Evolutionary conservation across 2,329 filamentous ascomycete genomes (phyloP).

Genomic region (Cucurbitaria berberidis): DNA sequence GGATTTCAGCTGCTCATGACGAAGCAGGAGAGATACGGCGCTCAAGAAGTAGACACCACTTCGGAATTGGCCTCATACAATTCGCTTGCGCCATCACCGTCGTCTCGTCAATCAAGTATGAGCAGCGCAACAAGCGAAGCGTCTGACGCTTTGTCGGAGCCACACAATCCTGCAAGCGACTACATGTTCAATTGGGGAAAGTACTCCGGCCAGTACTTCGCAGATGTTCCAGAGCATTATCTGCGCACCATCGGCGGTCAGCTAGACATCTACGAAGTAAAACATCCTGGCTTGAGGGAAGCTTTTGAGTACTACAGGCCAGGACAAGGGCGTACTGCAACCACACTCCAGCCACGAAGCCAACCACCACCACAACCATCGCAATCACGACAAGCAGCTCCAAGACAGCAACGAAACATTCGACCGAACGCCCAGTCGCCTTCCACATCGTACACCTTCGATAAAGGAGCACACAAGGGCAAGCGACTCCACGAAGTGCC

Average conservation of each 20-base stretch:
- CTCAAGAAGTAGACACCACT: conserved; percentile 11
- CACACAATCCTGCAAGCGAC: conserved; percentile 15
- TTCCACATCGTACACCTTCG: conserved; percentile 8
- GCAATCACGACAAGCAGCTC: not conserved
- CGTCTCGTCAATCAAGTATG: conserved; percentile 15
- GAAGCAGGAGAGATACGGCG: conserved; percentile 18
- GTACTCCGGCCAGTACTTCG: conserved; percentile 23
- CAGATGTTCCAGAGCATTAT: conserved; percentile 27
- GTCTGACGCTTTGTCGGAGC: not conserved
- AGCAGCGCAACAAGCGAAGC: conserved; percentile 17
- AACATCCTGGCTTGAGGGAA: conserved; percentile 25
- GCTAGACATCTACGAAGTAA: conserved; percentile 21
- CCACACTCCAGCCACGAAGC: conserved; percentile 7
- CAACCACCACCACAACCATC: conserved; percentile 1
- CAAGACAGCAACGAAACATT: not conserved
- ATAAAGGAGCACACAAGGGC: conserved; percentile 13
- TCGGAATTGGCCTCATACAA: conserved; percentile 10
- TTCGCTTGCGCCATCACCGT: conserved; percentile 11
- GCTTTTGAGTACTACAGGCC: conserved; percentile 34
- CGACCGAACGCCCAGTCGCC: not conserved
- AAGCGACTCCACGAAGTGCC: conserved; percentile 23
- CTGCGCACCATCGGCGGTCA: conserved; percentile 31
- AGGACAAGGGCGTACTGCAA: conserved; percentile 16
- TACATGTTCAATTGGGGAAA: conserved; percentile 30
- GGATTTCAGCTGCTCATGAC: conserved; percentile 21